Base-by-base conservation (phyloP, 306 rosid genomes). In the Cicer cuneatum region DNA sequence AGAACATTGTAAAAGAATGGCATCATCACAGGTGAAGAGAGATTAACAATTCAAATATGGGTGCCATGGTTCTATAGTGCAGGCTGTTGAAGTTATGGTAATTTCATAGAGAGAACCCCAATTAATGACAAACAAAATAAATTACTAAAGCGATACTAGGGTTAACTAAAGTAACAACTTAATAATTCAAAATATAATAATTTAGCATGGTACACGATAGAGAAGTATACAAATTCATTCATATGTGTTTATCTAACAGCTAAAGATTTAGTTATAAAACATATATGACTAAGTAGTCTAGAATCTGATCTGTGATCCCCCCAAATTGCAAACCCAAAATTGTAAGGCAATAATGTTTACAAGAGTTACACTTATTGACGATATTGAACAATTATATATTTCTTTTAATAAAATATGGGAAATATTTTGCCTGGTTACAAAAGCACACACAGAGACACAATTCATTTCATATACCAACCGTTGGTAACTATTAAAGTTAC, bases 391-490 rank as follows among this genome's bases (percentile, higher is more conserved):
- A 10, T 46, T 51, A 45, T 69, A 45, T 19, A 11, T 53, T 43
- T 65, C 35, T 24, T 33, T 16, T n/a, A 62, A 69, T 61, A 13
- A 80, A 48, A 7, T 33, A 33, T 51, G 59, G 46, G 40, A 59
- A 49, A 74, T 8, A 15, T 13, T 11, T 10, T 4, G n/a, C 39
- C 45, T 38, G 24, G 45, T n/a, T 7, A 11, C 46, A 61, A 4
- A 35, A 43, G 14, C 33, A 8, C 37, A 42, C 29, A 15, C 0
- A 11, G 2, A 66, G 1, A 40, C 35, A 57, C 29, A 57, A 43
- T 71, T 35, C 58, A 47, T 46, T 83, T 61, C 14, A 63, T 57
- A 76, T 38, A 62, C 59, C 74, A 79, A 56, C 80, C 72, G 75
- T 69, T 41, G 46, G 65, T 8, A 24, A 54, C 7, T 9, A 39